Base-by-base conservation (phyloP, 805 yeast genomes). In the Nakazawaea ishiwadae region DNA sequence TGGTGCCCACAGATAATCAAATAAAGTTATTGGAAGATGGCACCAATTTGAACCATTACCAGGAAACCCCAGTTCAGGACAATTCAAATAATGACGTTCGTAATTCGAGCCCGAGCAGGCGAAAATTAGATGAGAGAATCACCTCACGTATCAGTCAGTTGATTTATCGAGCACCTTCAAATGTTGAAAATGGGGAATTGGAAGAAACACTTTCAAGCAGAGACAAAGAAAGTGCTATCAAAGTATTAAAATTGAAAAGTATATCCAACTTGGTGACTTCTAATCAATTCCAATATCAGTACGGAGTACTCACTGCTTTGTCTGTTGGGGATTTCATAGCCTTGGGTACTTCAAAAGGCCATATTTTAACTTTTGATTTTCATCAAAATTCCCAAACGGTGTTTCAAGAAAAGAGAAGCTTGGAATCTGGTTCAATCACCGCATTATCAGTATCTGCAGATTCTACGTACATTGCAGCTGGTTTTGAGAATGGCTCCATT, bases 341-440 rank as follows among this genome's bases (percentile, higher is more conserved):
- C 0, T 51, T 89, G 6, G 96, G 95, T 2, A 89, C 96, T 0
- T 52, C 72, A 0, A 73, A 72, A 38, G 96, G 96, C 1, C 63
- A 58, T 28, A 64, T 87, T 0, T 58, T 85, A 4, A 66, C 84
- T 4, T 89, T 86, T 57, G 83, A 81, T 51, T 81, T 79, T 47
- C 72, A 72, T 33, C 96, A 90, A 56, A 66, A 63, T 23, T 54
- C 84, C 4, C 63, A 71, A 11, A 60, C 62, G 32, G 67, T 70
- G 1, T 54, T 82, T 12, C 51, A 49, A n/a, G 45, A 49, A 1
- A 50, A 56, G 4, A 48, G 48, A 15, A 60, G 65, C 1, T 40
- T 56, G 1, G 59, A 59, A 11, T 55, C 66, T 27, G 79, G 82
- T 0, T 50, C 69, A 0, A 77, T 87, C 1, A 70, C 84, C 0